phyloP scores from a whole-genome alignment of 441 rosid species.

The Caryocar brasiliense region DNA sequence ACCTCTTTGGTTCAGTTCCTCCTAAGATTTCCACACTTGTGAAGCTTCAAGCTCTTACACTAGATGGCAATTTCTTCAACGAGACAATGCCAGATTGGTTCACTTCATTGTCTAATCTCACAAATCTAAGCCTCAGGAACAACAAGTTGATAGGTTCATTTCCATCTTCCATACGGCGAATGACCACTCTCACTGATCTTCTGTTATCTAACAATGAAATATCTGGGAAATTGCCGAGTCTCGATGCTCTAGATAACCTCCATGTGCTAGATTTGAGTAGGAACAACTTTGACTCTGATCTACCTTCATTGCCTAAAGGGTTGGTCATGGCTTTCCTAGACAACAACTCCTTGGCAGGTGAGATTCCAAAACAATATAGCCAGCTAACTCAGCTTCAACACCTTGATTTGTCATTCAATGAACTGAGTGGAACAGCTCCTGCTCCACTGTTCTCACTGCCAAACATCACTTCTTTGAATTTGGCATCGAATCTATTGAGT shows the following conservation, averaged over 20 bases:
- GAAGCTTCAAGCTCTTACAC: constrained; percentile 43
- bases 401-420: constrained; percentile 40
- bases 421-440: constrained; percentile 27
- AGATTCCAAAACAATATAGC: constrained; percentile 31
- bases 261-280: constrained; percentile 34
- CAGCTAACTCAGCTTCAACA: constrained; percentile 28
- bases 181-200: constrained; percentile 23
- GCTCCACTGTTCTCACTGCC: constrained; percentile 40
- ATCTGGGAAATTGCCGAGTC: constrained; percentile 41
- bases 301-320: constrained; percentile 36
- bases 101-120: constrained; percentile 36
- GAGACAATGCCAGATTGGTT: constrained; percentile 56
- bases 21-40: constrained; percentile 56
- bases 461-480: constrained; percentile 42
- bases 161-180: constrained; percentile 26
- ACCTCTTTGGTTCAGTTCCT: constrained; percentile 60
- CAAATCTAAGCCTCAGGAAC: constrained; percentile 40
- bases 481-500: constrained; percentile 43
- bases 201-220: constrained; percentile 30
- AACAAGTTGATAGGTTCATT: constrained; percentile 39
- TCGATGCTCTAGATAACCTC: constrained; percentile 22
- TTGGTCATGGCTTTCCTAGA: constrained; percentile 28
- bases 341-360: constrained; percentile 39
- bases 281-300: constrained; percentile 28
- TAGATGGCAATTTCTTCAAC: constrained; percentile 60